Base-by-base conservation (phyloP, 2,329 filamentous ascomycete genomes). In the Biscogniauxia marginata region DNA sequence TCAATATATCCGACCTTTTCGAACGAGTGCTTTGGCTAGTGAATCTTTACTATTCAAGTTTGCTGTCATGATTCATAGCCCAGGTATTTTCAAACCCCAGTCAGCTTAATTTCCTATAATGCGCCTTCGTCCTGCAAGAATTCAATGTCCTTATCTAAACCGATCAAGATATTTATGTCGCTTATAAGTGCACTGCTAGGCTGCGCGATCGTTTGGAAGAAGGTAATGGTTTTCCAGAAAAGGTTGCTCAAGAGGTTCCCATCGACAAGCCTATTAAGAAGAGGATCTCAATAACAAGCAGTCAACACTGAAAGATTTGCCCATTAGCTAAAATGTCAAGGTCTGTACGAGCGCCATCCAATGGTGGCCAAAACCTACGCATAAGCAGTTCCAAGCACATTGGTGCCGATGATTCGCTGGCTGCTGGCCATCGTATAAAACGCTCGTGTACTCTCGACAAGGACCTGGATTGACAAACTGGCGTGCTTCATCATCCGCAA, bases 311-410 rank as follows among this genome's bases (percentile, higher is more conserved):
- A 79, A 67, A 97, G 84, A 70, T 98, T 98, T 56, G 93, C 93
- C 78, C 96, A 99, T 91, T 99, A 95, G 4, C 93, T 96, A 60
- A 4, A n/a, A n/a, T n/a, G n/a, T 47, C 57, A 30, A 44, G 56
- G 30, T 53, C 5, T 19, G 34, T 4, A 50, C 48, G 47, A 25
- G 23, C 8, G 45, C 20, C 43, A 8, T 4, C 13, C 39, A 25
- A 51, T n/a, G n/a, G n/a, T n/a, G 18, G 13, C 18, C 16, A 30
- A 23, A 58, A 85, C 91, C 84, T 89, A 96, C 90, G 93, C 93
- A 79, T 97, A 93, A 60, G 92, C 89, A 18, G 93, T 98, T 52
- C 93, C 93, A 74, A 96, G 96, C 21, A 96, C 87, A 66, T 97
- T 98, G n/a, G 93, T 98, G 54, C 97, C 87, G 51, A 97, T 88